Conservation (phyloP, 495 filamentous ascomycete genomes). For the Hyaloscypha hepaticicola region DNA sequence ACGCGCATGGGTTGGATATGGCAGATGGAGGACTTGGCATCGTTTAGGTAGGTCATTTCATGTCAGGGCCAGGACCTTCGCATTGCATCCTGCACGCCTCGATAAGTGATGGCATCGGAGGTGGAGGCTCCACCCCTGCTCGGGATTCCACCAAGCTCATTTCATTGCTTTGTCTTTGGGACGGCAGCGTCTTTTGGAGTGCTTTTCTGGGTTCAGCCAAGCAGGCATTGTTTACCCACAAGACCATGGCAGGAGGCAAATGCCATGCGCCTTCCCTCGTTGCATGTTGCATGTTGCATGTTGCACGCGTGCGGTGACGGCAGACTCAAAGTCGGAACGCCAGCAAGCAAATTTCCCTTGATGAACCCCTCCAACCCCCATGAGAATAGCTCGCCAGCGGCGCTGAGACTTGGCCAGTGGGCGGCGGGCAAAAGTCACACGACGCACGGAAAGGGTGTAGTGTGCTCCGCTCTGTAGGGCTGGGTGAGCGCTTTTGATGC, state of each 20-base stretch:
- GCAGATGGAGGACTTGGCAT: background rate
- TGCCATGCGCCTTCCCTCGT: background rate
- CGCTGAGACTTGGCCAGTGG: background rate
- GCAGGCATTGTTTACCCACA: background rate
- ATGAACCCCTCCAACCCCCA: background rate
- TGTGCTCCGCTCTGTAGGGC: conserved; percentile 12
- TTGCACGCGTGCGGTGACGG: background rate
- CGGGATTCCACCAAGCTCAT: background rate
- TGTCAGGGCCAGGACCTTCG: conserved; percentile 12
- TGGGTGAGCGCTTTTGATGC: conserved; percentile 10
- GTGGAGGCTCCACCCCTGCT: background rate
- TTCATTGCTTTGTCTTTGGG: background rate
- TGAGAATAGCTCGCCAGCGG: background rate
- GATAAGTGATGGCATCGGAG: background rate
- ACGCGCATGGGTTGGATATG: conserved; percentile 17
- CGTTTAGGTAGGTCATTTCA: conserved; percentile 3
- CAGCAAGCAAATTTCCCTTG: background rate
- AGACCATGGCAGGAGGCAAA: background rate
- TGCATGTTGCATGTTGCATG: background rate
- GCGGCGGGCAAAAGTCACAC: background rate
- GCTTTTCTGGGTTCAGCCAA: conserved; percentile 1
- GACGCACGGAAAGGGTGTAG: conserved; percentile 6
- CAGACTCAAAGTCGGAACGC: background rate
- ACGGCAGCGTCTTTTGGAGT: background rate
- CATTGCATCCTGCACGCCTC: background rate